Evolutionary conservation across 192 early-diverging fungal species (phyloP), one percentile per base, ranked within the genome.

Genomic region (Coemansia umbellata): DNA sequence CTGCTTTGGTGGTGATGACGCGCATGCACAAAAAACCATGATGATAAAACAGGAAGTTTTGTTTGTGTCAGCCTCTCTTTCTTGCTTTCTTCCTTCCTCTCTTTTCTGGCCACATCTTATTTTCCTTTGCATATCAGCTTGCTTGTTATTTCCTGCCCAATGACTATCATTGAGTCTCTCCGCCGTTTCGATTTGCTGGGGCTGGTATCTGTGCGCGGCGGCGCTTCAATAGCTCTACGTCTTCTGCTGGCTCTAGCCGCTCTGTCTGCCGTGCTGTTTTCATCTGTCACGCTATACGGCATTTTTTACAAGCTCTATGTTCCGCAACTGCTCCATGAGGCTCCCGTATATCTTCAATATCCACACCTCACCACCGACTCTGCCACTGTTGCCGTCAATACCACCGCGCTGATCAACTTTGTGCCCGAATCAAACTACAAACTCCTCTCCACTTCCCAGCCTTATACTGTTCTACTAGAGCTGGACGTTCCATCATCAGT

Each of bases 271-370:
- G 47, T 63, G 8, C 23, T 67, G 0, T 2, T 72, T 17, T 67
- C 74, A 7, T 66, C 74, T 2, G 31, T 57, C 3, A 18, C 33
- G 23, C 66, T 80, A 8, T 85, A 87, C 59, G 67, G 48, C 27
- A 36, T 79, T 27, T 84, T 85, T 66, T 87, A 85, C 76, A 49
- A 47, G 9, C 56, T 80, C 6, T 86, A 85, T 55, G 82, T 87
- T 23, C 86, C 86, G 9, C 80, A 71, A 19, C 81, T 81, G 1
- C 43, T 76, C 35, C 76, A 78, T 33, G 42, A 72, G 10, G 58
- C 83, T 11, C 78, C 84, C 5, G 80, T 80, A 0, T 81, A 85
- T 40, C 53, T 87, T 23, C 78, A 81, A 31, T 85, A 82, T 53
- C 47, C 54, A 10, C 10, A 27, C 15, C 6, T 11, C 6, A 23